These are phyloP conservation scores for Scenedesmus sp. DNA, from an alignment of 163 green algal genomes.

Conservation along the genomic window DNA sequence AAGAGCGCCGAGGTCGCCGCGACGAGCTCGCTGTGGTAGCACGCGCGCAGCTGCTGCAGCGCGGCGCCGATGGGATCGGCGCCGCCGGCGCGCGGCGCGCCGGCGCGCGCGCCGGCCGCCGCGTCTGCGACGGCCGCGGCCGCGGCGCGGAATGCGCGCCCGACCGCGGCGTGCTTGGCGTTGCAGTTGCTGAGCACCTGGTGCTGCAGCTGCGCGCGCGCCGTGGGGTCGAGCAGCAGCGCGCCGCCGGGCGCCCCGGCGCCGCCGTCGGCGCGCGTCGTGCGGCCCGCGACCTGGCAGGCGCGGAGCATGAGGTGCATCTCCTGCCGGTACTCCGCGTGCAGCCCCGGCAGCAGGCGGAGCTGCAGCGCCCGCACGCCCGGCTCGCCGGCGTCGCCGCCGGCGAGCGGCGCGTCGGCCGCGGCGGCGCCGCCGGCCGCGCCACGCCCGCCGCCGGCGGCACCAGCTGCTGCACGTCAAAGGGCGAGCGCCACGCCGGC, in stretches of 20 bases:
- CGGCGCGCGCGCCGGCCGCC: background rate
- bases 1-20: conserved; percentile 35
- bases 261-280: too few relatives aligned
- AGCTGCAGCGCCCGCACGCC: too few relatives aligned
- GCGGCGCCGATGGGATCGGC: background rate
- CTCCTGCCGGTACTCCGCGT: conserved; percentile 28
- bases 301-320: conserved; percentile 27
- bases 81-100: too few relatives aligned
- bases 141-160: conserved; percentile 4
- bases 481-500: too few relatives aligned
- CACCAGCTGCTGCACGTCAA: too few relatives aligned
- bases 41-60: conserved; percentile 14
- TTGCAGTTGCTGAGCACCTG: conserved; percentile 40
- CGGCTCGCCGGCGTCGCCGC: too few relatives aligned
- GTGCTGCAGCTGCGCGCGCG: conserved; percentile 25
- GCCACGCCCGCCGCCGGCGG: too few relatives aligned
- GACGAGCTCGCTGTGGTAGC: conserved; percentile 26
- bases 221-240: conserved; percentile 23
- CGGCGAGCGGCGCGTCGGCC: too few relatives aligned
- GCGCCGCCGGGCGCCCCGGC: background rate
- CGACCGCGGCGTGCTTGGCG: conserved; percentile 29
- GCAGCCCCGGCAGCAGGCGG: conserved; percentile 10
- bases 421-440: too few relatives aligned
- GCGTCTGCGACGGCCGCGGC: conserved; percentile 3
- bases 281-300: conserved; percentile 12